Evolutionary conservation across 129 eudicot species (phyloP).

Genomic region (Chrysanthemum seticuspe): DNA sequence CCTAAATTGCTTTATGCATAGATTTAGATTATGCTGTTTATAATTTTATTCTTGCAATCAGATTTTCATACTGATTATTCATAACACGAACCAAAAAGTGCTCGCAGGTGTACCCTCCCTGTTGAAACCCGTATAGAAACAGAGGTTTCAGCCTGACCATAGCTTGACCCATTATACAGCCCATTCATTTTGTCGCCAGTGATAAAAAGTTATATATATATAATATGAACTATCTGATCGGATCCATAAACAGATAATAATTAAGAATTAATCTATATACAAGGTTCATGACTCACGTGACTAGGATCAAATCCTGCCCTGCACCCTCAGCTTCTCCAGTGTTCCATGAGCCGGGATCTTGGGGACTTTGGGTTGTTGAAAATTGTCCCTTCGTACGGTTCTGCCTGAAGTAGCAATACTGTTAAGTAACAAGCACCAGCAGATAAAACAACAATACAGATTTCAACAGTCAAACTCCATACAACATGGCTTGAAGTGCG

Average conservation of each 20-base stretch:
- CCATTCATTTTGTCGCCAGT: constrained; percentile 2
- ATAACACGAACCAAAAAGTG: too few relatives aligned
- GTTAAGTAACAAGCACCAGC: constrained; percentile 9
- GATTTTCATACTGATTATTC: too few relatives aligned
- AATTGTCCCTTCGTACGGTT: constrained; percentile 78
- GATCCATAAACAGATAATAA: constrained; percentile 1
- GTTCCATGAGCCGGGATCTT: constrained; percentile 31
- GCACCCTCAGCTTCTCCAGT: constrained; percentile 43
- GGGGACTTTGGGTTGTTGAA: constrained; percentile 38
- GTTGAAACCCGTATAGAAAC: constrained; percentile 7
- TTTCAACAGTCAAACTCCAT: neutral
- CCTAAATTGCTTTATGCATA: neutral
- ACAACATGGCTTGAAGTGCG: neutral
- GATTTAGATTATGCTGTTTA: neutral
- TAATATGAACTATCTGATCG: constrained; percentile 10
- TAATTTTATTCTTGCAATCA: too few relatives aligned
- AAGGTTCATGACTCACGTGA: constrained; percentile 37
- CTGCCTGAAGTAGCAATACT: constrained; percentile 41
- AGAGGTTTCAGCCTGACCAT: neutral
- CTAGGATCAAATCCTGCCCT: constrained; percentile 39
- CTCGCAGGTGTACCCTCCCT: neutral
- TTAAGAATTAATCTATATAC: neutral
- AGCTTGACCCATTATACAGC: neutral
- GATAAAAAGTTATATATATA: constrained; percentile 8
- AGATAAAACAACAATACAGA: too few relatives aligned